Evolutionary conservation across 495 filamentous ascomycete species (phyloP), one percentile per base, ranked within the genome.

Genomic region (Neurospora sp.): DNA sequence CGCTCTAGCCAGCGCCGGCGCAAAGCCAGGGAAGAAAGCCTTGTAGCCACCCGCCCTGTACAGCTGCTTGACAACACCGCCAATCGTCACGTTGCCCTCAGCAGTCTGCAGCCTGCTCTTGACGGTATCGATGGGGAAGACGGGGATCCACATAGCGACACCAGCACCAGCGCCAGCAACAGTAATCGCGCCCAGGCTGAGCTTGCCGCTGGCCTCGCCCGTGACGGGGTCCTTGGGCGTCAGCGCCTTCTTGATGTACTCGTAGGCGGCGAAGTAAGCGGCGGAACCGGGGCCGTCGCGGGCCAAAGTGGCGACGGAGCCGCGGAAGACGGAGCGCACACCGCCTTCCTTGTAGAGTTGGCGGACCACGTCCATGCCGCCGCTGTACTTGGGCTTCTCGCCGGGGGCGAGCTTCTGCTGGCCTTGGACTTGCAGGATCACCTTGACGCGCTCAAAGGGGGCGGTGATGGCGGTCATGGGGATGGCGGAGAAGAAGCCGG

Each of bases 91-190:
- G 73, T 90, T 91, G 20, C 94, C 94, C 75, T 96, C 92, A 35
- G 93, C 93, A 54, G 93, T 96, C 88, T 99, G 96, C 81, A 99
- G 81, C 70, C 94, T 86, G 72, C 90, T 93, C 88, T 99, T 99
- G 82, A 99, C 90, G 0, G 96, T 99, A 78, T 99, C 96, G 71
- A 99, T 86, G 6, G 96, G 96, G 88, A 99, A 99, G 23, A 99
- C 94, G 35, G 97, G 93, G 74, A 98, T 93, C 96, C 96, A 99
- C 96, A 99, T 99, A 31, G 96, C 94, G 69, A 99, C 90, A 77
- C 96, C 96, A 0, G 96, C 96, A 0, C 90, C 92, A 66, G 93
- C 96, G 73, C 96, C 96, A 0, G 96, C 96, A 42, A 88, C 86
- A 75, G 93, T 90, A n/a, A 99, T 88, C 5, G 96, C 96, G 4